Evolutionary conservation across 139 green algal genomes (phyloP).

Genomic region (Parachlorella kessleri): DNA sequence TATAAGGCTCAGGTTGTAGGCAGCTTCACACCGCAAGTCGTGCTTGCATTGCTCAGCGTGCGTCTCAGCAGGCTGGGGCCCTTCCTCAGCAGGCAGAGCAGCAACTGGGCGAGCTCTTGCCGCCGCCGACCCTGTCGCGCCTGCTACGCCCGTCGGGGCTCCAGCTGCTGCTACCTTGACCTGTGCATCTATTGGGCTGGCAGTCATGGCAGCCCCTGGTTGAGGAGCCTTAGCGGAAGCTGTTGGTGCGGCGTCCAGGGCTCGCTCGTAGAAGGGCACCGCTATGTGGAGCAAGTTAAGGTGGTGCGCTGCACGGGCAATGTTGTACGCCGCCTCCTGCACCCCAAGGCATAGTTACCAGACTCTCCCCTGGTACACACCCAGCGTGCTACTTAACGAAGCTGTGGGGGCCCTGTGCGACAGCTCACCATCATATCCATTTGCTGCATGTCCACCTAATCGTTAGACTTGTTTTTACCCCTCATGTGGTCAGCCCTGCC

Average conservation of each 20-base stretch:
- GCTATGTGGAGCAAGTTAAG: constrained; percentile 81
- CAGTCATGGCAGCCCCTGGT: neutral
- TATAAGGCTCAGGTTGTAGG: constrained; percentile 83
- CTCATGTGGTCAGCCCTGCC: too few species aligned
- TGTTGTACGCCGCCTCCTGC: constrained; percentile 82
- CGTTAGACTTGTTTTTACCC: too few species aligned
- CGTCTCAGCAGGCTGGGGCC: neutral
- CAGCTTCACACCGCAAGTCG: constrained; percentile 68
- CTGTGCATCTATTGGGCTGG: constrained; percentile 1
- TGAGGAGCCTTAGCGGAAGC: neutral
- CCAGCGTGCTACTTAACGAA: neutral
- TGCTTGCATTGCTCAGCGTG: neutral
- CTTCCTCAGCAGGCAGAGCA: neutral
- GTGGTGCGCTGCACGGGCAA: constrained; percentile 78
- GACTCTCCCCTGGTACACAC: neutral
- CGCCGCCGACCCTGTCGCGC: neutral
- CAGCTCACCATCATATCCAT: too few species aligned
- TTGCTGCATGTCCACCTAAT: too few species aligned
- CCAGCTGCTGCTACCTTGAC: neutral
- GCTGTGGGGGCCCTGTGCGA: too few species aligned
- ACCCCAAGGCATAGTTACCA: neutral
- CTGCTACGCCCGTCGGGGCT: neutral
- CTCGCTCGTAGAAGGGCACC: constrained; percentile 62
- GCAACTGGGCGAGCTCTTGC: neutral
- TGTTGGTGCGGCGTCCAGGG: constrained; percentile 12